Conservation (phyloP, 2,329 filamentous ascomycete genomes). For the Neoscytalidium dimidiatum region DNA sequence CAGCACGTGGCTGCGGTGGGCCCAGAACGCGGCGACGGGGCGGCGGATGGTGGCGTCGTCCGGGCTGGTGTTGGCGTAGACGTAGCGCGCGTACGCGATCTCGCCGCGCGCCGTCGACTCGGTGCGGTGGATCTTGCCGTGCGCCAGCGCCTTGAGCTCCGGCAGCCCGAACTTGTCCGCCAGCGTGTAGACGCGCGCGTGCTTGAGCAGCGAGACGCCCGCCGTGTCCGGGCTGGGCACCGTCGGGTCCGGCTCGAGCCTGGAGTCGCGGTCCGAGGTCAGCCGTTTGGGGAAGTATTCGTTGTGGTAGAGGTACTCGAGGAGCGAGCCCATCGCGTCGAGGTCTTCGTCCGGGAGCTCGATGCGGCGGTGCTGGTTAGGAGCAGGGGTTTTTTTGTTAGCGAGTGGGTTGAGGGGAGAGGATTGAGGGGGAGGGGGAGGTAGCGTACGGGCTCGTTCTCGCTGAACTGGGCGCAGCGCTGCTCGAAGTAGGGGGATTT, state of each 20-base stretch:
- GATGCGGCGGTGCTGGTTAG: constrained; percentile 62
- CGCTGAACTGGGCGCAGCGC: constrained; percentile 61
- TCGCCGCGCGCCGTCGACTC: constrained; percentile 86
- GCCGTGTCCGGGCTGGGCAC: constrained; percentile 69
- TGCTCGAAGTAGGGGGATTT: constrained; percentile 75
- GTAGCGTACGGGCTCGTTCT: constrained; percentile 50
- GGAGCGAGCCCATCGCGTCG: constrained; percentile 74
- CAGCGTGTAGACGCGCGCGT: constrained; percentile 86
- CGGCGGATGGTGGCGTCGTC: constrained; percentile 75
- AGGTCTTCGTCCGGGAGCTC: constrained; percentile 68
- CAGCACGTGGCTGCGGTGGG: constrained; percentile 74
- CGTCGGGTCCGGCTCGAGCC: constrained; percentile 69
- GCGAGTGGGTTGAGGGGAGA: constrained; percentile 19
- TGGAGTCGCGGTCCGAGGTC: constrained; percentile 63
- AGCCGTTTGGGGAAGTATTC: constrained; percentile 76
- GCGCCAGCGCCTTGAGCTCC: constrained; percentile 73
- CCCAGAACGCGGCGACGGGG: constrained; percentile 90
- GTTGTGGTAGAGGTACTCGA: constrained; percentile 81
- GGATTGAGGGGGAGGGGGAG: constrained; percentile 18
- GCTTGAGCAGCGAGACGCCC: constrained; percentile 82
- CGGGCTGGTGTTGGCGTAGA: constrained; percentile 73
- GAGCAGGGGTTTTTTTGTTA: constrained; percentile 8
- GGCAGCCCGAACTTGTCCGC: constrained; percentile 72
- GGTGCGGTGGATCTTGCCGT: constrained; percentile 89
- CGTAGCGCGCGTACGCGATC: constrained; percentile 87